Evolutionary conservation across 345 rosid genomes (phyloP).

Genomic region (Psidium friedrichsthalianum): DNA sequence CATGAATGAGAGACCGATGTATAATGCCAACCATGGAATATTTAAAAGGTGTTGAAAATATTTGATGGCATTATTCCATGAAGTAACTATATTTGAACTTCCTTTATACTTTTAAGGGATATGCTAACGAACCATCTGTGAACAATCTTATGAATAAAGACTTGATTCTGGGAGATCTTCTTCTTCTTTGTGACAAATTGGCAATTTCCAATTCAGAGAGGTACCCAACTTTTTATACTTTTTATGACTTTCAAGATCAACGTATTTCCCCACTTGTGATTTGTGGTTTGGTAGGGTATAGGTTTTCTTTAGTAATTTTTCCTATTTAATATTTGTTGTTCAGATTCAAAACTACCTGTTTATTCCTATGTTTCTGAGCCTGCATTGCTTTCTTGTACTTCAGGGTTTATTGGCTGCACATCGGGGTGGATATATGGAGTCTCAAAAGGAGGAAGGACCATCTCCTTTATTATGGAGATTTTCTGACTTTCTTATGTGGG

Average conservation of each 20-base stretch:
- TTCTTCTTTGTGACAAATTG: background rate
- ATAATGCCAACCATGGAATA: background rate
- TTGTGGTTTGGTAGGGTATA: background rate
- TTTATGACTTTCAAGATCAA: background rate
- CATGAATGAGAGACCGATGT: background rate
- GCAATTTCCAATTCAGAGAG: background rate
- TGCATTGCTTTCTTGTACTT: slow-evolving; percentile 5
- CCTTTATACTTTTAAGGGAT: background rate
- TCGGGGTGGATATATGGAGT: slow-evolving; percentile 96
- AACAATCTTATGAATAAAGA: background rate
- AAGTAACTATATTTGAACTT: background rate
- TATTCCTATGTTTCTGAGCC: background rate
- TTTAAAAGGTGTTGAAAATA: background rate
- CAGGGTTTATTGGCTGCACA: slow-evolving; percentile 97
- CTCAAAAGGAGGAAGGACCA: slow-evolving; percentile 96
- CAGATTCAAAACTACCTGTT: background rate
- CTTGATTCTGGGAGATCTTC: background rate
- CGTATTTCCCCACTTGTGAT: background rate
- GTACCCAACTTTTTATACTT: background rate
- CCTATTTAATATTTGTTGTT: background rate
- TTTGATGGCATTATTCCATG: background rate
- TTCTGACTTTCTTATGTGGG: slow-evolving; percentile 95
- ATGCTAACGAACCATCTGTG: background rate
- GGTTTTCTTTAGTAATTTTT: background rate
- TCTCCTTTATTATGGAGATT: slow-evolving; percentile 96